Evolutionary conservation across 1,284 basidiomycete genomes (phyloP).

Genomic region (Gomphus sp.): DNA sequence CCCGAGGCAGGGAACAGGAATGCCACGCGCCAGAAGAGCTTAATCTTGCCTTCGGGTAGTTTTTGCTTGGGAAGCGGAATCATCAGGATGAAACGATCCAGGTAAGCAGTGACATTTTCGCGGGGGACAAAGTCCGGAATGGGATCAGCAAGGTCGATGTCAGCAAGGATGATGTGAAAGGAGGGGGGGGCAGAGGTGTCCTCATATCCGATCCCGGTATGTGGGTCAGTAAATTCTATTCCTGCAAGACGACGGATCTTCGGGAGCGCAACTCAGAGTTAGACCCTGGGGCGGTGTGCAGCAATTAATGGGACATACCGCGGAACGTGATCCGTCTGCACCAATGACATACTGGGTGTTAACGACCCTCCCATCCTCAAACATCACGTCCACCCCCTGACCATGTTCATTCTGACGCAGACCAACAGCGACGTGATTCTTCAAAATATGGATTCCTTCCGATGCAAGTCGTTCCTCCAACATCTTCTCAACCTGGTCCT

Average conservation of each 20-base stretch:
- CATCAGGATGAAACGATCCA: constrained; percentile 5
- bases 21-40: not conserved
- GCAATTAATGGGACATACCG: constrained; percentile 25
- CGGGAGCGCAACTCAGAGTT: not conserved
- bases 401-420: not conserved
- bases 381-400: constrained; percentile 29
- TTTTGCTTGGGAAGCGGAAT: constrained; percentile 17
- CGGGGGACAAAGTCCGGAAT: not conserved
- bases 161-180: constrained; percentile 16
- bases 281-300: no score
- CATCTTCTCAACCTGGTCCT: constrained; percentile 36
- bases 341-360: constrained; percentile 41
- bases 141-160: constrained; percentile 19
- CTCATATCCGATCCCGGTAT: constrained; percentile 20
- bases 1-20: constrained; percentile 17
- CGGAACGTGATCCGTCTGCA: constrained; percentile 46
- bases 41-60: not conserved
- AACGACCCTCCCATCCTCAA: constrained; percentile 39
- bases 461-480: constrained; percentile 27
- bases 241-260: constrained; percentile 21
- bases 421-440: constrained; percentile 18
- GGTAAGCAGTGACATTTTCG: constrained; percentile 17
- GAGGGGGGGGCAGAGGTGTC: not conserved
- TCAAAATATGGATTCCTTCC: constrained; percentile 25
- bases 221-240: constrained; percentile 27